Evolutionary conservation across 2,329 filamentous ascomycete genomes (phyloP).

Genomic region (Fusarium pseudograminearum): DNA sequence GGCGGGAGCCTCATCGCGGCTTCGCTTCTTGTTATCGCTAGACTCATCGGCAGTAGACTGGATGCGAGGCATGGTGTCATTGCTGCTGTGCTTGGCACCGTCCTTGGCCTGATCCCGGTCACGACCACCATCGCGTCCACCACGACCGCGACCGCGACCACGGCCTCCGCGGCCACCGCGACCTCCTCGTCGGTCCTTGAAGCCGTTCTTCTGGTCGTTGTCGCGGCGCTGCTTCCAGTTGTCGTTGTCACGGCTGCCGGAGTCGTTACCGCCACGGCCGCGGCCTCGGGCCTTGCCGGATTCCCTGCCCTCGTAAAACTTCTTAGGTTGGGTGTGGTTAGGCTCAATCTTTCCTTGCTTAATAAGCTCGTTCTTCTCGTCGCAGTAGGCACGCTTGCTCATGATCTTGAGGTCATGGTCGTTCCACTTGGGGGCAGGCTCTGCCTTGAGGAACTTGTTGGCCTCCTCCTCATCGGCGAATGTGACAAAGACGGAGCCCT

Average conservation of each 20-base stretch:
- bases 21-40: slow-evolving; percentile 63
- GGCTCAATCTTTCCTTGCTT: slow-evolving; percentile 76
- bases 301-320: slow-evolving; percentile 64
- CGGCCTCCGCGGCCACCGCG: slow-evolving; percentile 60
- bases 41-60: slow-evolving; percentile 58
- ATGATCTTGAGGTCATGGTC: slow-evolving; percentile 83
- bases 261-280: slow-evolving; percentile 52
- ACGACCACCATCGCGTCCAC: slow-evolving; percentile 57
- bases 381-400: slow-evolving; percentile 88
- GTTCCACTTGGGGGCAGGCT: slow-evolving; percentile 87
- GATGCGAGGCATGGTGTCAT: slow-evolving; percentile 55
- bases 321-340: slow-evolving; percentile 57
- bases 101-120: slow-evolving; percentile 52
- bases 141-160: slow-evolving; percentile 57
- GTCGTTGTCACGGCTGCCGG: slow-evolving; percentile 60
- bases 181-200: slow-evolving; percentile 61
- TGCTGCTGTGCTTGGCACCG: slow-evolving; percentile 45
- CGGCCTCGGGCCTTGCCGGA: slow-evolving; percentile 55
- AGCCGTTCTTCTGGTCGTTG: slow-evolving; percentile 70
- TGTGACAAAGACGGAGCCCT: slow-evolving; percentile 96
- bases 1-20: slow-evolving; percentile 61
- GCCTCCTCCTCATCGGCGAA: slow-evolving; percentile 84
- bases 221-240: slow-evolving; percentile 75
- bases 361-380: slow-evolving; percentile 80
- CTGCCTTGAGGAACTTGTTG: slow-evolving; percentile 81